These are phyloP conservation scores for Tolypocladium amazonense DNA, from an alignment of 2,329 filamentous ascomycete species.

Conservation along the genomic window DNA sequence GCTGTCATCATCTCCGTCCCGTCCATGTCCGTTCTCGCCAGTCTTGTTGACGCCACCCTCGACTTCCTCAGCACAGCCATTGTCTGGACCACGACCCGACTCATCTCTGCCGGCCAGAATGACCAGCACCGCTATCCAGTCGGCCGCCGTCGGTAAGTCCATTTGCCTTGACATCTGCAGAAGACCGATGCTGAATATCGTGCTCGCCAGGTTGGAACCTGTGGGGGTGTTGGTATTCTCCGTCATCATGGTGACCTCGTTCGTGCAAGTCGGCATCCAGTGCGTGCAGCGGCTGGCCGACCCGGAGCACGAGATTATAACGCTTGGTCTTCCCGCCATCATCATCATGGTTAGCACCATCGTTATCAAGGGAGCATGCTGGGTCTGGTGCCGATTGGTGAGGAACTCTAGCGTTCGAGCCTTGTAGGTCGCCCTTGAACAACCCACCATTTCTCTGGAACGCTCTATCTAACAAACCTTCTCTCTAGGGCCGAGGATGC, in stretches of 20 bases:
- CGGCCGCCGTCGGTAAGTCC: conserved; percentile 48
- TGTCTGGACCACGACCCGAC: conserved; percentile 65
- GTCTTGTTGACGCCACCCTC: conserved; percentile 66
- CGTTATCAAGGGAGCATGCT: conserved; percentile 70
- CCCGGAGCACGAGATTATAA: conserved; percentile 56
- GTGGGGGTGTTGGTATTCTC: conserved; percentile 74
- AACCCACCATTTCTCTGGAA: not conserved
- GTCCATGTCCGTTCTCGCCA: conserved; percentile 72
- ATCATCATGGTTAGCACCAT: conserved; percentile 74
- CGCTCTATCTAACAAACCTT: conserved; percentile 1
- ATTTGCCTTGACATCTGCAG: not conserved
- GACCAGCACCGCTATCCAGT: conserved; percentile 70
- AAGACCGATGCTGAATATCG: conserved; percentile 8
- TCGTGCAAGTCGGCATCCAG: conserved; percentile 66
- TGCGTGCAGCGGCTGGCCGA: conserved; percentile 54
- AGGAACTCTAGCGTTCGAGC: conserved; percentile 81
- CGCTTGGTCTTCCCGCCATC: conserved; percentile 62
- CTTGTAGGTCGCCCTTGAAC: conserved; percentile 33
- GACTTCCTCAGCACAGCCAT: conserved; percentile 77
- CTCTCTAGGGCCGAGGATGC: conserved; percentile 35
- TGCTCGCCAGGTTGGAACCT: conserved; percentile 52
- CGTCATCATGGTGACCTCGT: conserved; percentile 78
- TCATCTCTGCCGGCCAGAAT: conserved; percentile 54
- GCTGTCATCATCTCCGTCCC: conserved; percentile 67
- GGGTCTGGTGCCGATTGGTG: conserved; percentile 80